Evolutionary conservation across 2,329 filamentous ascomycete genomes (phyloP), one percentile per base, ranked within the genome.

Genomic region (Fusarium austroafricanum): DNA sequence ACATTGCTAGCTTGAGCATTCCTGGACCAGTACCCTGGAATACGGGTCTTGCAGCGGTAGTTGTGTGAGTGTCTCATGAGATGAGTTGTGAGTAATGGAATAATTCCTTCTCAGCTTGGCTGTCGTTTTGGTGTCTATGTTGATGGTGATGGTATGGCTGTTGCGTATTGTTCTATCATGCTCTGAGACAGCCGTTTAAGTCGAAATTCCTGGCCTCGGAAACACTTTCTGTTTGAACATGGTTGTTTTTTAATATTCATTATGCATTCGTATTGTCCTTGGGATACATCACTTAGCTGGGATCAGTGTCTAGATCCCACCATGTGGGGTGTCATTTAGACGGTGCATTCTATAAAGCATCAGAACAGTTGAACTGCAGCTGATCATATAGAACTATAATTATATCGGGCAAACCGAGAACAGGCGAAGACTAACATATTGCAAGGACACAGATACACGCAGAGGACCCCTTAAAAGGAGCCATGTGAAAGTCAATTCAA

Each of bases 1-100:
- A 43, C 39, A 40, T 49, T 62, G 29, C 23, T 31, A 35, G 46
- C 18, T 46, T 56, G n/a, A 40, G 20, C 65, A 68, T 68, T 69
- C 65, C 61, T 54, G 45, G 40, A 35, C 65, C 65, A 38, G 44
- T 28, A 43, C 33, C 65, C 65, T 61, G 51, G 61, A 26, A 38
- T n/a, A 49, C 18, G 51, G 65, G 29, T 57, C 39, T 61, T n/a
- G 31, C 26, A 18, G n/a, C 42, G 42, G 45, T 18, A 46, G 33
- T 56, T 49, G 10, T 11, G 35, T 38, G 51, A 28, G 50, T 62
- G 55, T 69, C 51, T 69, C 55, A 51, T 49, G 38, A 38, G 21
- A 46, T 45, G 38, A 44, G 21, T 20, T 42, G 11, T 21, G 43
- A 61, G 29, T n/a, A 31, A 42, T 31, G 39, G 8, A 15, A n/a